Evolutionary conservation across 805 yeast species (phyloP), one percentile per base, ranked within the genome.

Genomic region (Yarrowia porcina): DNA sequence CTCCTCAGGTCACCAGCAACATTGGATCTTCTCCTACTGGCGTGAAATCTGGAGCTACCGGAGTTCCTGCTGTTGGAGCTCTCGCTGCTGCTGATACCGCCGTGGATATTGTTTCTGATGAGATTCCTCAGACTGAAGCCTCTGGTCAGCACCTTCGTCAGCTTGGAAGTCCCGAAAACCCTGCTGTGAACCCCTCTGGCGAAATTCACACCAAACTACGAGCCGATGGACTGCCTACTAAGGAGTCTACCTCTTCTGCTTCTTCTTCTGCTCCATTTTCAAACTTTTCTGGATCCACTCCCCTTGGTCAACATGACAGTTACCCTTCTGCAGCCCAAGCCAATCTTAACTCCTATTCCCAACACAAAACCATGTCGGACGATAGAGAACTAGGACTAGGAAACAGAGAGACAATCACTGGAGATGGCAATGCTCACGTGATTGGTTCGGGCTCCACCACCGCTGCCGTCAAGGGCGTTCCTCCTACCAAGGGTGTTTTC

Each of bases 391-490:
- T n/a, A n/a, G n/a, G n/a, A n/a, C n/a, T n/a, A n/a, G n/a, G n/a
- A n/a, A n/a, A n/a, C n/a, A n/a, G n/a, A n/a, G n/a, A n/a, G n/a
- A n/a, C n/a, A n/a, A n/a, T n/a, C n/a, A n/a, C n/a, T n/a, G n/a
- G n/a, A n/a, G n/a, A n/a, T n/a, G n/a, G n/a, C n/a, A n/a, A n/a
- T n/a, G 2, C 18, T n/a, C 18, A 11, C 33, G 18, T 49, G 11
- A 23, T 49, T n/a, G 56, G 56, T 15, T 49, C 56, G 1, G 50
- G 50, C n/a, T 30, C 54, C 0, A 47, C 56, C 9, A 36, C 59
- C 4, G 59, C 42, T 1, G 59, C 44, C 2, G 59, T 35, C 42
- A 50, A 50, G 23, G 57, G 57, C 2, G 42, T 50, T 21, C 33
- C 59, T 12, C 59, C 59, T 11, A 17, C 44, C 6, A n/a, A 50